A percentile compares a stretch with the other conserved stretches of the same genome.
Evolutionary conservation across 257 asterid genomes (phyloP).

Genomic region (Penstemon newberryi): DNA sequence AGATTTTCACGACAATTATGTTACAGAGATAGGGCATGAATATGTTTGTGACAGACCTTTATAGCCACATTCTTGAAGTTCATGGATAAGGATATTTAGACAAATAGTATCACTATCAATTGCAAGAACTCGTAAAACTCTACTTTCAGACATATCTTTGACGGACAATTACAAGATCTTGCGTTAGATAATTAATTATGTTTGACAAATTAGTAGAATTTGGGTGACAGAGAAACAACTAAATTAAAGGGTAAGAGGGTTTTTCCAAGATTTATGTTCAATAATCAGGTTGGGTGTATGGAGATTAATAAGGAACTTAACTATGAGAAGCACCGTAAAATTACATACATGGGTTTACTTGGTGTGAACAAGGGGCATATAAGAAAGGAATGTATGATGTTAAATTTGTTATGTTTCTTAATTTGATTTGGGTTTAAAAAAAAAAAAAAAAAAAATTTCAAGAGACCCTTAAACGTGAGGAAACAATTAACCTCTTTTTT

Average conservation of each 20-base stretch:
- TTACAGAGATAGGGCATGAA: too few species aligned
- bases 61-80: conserved; percentile 16
- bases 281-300: not conserved
- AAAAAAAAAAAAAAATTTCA: too few species aligned
- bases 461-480: too few species aligned
- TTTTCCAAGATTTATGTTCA: not conserved
- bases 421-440: too few species aligned
- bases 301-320: not conserved
- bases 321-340: not conserved
- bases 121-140: conserved; percentile 17
- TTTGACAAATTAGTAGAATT: not conserved
- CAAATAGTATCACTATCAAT: conserved; percentile 15
- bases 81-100: not conserved
- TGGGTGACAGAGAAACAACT: too few species aligned
- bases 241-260: not conserved
- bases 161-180: not conserved
- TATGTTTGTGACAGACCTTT: not conserved
- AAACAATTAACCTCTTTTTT: too few species aligned
- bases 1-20: too few species aligned
- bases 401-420: too few species aligned
- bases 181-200: not conserved
- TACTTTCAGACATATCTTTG: not conserved
- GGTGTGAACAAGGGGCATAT: too few species aligned
- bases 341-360: too few species aligned
- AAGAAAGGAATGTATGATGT: too few species aligned